A percentile compares a stretch with the other conserved stretches of the same genome.
These are phyloP conservation scores for Saitoella complicata DNA, from an alignment of 805 yeast genomes.

Conservation along the genomic window DNA sequence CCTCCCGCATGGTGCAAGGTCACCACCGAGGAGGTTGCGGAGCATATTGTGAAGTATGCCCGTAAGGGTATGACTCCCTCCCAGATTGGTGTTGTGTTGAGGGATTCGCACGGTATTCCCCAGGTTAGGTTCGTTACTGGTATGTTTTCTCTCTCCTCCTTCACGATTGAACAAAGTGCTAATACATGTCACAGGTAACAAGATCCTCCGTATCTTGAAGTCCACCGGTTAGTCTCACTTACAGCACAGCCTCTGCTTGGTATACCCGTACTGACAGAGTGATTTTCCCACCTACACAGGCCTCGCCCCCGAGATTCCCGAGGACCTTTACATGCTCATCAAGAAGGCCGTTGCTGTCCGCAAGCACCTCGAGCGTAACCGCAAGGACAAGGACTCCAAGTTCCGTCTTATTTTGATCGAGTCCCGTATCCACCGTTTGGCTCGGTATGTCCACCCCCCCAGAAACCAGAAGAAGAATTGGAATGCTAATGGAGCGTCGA, in stretches of 20 bases:
- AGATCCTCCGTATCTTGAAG: conserved; percentile 96
- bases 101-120: conserved; percentile 99
- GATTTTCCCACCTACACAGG: conserved; percentile 16
- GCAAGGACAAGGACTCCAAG: conserved; percentile 99
- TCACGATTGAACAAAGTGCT: neutral
- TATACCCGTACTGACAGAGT: conserved; percentile 19
- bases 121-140: conserved; percentile 96
- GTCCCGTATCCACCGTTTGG: conserved; percentile 99
- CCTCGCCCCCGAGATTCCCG: conserved; percentile 99
- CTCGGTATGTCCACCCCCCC: too few relatives aligned
- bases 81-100: conserved; percentile 96
- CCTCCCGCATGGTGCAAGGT: conserved; percentile 99
- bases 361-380: conserved; percentile 99
- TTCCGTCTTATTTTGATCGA: conserved; percentile 99
- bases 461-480: too few relatives aligned
- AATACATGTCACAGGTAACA: conserved; percentile 34
- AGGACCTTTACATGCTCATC: conserved; percentile 96
- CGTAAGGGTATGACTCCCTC: conserved; percentile 99
- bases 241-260: conserved; percentile 19
- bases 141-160: neutral
- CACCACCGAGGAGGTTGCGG: conserved; percentile 86
- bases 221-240: conserved; percentile 60
- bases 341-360: conserved; percentile 99
- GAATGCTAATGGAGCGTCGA: too few relatives aligned
- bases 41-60: conserved; percentile 97